A percentile compares a stretch with the other conserved stretches of the same genome.
phyloP scores from a whole-genome alignment of 352 stramenopile genomes.

The Albugo laibachii region DNA sequence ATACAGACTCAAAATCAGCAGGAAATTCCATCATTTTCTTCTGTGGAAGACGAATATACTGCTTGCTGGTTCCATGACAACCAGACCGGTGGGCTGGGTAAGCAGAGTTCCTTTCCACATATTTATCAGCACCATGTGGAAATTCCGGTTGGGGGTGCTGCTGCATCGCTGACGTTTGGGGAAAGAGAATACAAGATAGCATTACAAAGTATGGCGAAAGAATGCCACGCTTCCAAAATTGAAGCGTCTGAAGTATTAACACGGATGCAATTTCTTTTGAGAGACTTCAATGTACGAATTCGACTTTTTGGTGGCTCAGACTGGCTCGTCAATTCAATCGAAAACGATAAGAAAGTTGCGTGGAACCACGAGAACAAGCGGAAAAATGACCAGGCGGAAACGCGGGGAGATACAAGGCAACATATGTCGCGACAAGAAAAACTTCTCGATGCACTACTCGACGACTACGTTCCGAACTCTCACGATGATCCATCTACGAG shows the following conservation, averaged over 20 bases:
- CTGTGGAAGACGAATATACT: constrained; percentile 45
- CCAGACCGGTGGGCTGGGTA: too few relatives aligned
- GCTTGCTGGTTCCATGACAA: constrained; percentile 63
- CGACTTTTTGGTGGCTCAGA: constrained; percentile 74
- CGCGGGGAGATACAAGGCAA: background rate
- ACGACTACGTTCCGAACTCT: constrained; percentile 62
- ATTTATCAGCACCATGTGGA: constrained; percentile 78
- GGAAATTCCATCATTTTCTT: constrained; percentile 8
- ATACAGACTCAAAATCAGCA: background rate
- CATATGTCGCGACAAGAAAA: constrained; percentile 28
- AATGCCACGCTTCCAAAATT: constrained; percentile 28
- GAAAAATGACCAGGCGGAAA: background rate
- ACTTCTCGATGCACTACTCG: constrained; percentile 51
- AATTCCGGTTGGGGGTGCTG: constrained; percentile 63
- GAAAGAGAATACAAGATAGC: constrained; percentile 62
- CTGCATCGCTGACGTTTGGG: constrained; percentile 68
- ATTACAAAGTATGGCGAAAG: constrained; percentile 44
- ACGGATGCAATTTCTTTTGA: constrained; percentile 57
- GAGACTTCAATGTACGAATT: constrained; percentile 78
- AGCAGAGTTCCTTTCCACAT: constrained; percentile 17
- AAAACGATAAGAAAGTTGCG: background rate
- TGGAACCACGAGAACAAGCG: too few relatives aligned
- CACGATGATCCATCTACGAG: constrained; percentile 24
- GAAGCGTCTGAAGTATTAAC: background rate
- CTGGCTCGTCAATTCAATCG: constrained; percentile 13